phyloP scores from a whole-genome alignment of 148 eudicot genomes.

The Linanthus parryae region DNA sequence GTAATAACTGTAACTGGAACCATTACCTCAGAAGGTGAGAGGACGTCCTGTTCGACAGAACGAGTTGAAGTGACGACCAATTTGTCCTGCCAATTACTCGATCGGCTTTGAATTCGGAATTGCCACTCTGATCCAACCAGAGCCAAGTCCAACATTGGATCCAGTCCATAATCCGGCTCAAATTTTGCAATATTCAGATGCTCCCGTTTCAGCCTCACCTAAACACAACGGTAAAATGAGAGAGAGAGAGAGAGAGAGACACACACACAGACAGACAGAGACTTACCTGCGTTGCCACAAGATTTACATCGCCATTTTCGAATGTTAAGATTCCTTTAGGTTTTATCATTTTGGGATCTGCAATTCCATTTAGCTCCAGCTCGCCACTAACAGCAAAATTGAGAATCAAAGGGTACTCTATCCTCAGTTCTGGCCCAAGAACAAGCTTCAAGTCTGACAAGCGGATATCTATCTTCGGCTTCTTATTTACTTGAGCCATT shows the following conservation, averaged over 20 bases:
- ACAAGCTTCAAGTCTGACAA: constrained; percentile 78
- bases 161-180: constrained; percentile 95
- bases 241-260: too few relatives aligned
- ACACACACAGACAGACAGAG: constrained; percentile 4
- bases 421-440: constrained; percentile 88
- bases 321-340: constrained; percentile 87
- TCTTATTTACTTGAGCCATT: constrained; percentile 59
- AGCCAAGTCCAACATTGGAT: constrained; percentile 90
- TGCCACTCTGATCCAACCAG: constrained; percentile 99
- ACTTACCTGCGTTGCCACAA: constrained; percentile 95
- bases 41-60: constrained; percentile 93
- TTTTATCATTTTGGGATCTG: constrained; percentile 88
- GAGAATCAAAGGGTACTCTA: constrained; percentile 92
- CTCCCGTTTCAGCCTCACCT: constrained; percentile 94
- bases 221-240: too few relatives aligned
- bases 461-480: constrained; percentile 74
- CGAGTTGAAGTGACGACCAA: constrained; percentile 96
- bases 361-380: constrained; percentile 83
- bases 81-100: constrained; percentile 99
- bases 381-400: constrained; percentile 99
- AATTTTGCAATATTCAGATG: constrained; percentile 96
- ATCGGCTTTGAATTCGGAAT: constrained; percentile 94
- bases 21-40: constrained; percentile 90
- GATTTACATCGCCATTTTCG: constrained; percentile 98
- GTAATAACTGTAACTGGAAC: background rate